Evolutionary conservation across 2,329 filamentous ascomycete genomes (phyloP), one percentile per base, ranked within the genome.

Genomic region (Colletotrichum sp.): DNA sequence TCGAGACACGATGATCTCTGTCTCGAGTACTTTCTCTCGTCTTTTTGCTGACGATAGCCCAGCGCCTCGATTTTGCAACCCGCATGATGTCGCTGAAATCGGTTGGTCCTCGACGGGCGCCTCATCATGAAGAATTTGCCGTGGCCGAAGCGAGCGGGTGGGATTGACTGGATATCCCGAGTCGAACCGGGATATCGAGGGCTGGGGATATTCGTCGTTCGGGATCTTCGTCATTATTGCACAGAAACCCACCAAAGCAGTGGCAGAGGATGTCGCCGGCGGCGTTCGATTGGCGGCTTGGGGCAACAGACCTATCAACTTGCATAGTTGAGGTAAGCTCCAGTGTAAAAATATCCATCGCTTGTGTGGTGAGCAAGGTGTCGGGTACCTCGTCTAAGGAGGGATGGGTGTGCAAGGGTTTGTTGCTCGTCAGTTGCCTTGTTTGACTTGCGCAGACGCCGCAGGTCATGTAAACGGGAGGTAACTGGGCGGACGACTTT

Each of bases 251-350:
- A 63, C 70, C 55, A 32, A 64, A 49, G 55, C 24, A 28, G 44
- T 52, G 64, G 73, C 32, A 55, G 59, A 44, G 55, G 28, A 76
- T 76, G 73, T 76, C 70, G 39, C 73, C 26, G 32, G 39, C 44
- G n/a, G 57, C 26, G 18, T 68, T 44, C 69, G 64, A 76, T 73
- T 73, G 69, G 69, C 55, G 63, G 69, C 64, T n/a, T n/a, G 55
- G 49, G 34, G 21, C 30, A 62, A 55, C 15, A 39, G 55, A 63
- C 36, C 24, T 63, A 49, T 62, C 32, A 32, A 49, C 34, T 39
- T 62, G 24, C 55, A 30, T 24, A 69, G 36, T 62, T n/a, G 18
- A 70, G 68, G 34, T 24, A 32, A 63, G 68, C 68, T 63, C 57
- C 28, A 32, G 24, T 32, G 26, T 63, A 62, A 24, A 70, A 52